Evolutionary conservation across 257 asterid species (phyloP).

Genomic region (Gardenia jasminoides): DNA sequence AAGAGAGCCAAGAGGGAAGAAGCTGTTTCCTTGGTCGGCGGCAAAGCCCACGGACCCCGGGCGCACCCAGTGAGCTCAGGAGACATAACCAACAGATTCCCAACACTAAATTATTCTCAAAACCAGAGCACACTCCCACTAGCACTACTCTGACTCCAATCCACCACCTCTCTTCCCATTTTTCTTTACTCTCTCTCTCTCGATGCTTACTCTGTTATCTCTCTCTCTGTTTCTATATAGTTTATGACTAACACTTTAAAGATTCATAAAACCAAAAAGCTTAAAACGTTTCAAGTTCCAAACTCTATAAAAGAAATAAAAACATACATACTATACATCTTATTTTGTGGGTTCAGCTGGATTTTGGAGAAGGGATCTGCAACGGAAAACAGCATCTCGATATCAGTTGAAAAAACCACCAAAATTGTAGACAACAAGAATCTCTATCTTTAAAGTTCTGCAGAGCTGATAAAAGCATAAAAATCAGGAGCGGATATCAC

Average conservation of each 20-base stretch:
- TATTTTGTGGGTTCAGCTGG: constrained; percentile 23
- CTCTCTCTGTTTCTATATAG: not conserved
- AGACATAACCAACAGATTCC: constrained; percentile 63
- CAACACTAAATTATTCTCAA: constrained; percentile 65
- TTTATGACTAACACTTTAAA: constrained; percentile 21
- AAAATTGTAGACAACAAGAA: constrained; percentile 76
- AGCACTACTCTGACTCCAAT: constrained; percentile 51
- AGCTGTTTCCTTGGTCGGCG: constrained; percentile 82
- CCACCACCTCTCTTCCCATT: constrained; percentile 26
- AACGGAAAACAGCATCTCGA: constrained; percentile 79
- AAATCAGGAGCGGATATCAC: constrained; percentile 27
- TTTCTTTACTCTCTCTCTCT: constrained; percentile 13
- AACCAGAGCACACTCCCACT: constrained; percentile 44
- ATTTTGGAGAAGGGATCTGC: constrained; percentile 39
- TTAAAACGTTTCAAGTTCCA: constrained; percentile 44
- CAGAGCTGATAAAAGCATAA: constrained; percentile 28
- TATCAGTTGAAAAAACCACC: constrained; percentile 60
- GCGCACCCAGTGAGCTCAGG: constrained; percentile 70
- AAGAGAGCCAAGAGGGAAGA: constrained; percentile 52
- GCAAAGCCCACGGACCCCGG: constrained; percentile 95
- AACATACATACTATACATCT: constrained; percentile 6
- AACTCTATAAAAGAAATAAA: constrained; percentile 33
- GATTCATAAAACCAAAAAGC: constrained; percentile 30
- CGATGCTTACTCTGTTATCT: constrained; percentile 17
- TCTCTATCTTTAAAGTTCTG: constrained; percentile 50